Conservation (phyloP, 768 basidiomycete genomes). For the Serpula lacrymans region DNA sequence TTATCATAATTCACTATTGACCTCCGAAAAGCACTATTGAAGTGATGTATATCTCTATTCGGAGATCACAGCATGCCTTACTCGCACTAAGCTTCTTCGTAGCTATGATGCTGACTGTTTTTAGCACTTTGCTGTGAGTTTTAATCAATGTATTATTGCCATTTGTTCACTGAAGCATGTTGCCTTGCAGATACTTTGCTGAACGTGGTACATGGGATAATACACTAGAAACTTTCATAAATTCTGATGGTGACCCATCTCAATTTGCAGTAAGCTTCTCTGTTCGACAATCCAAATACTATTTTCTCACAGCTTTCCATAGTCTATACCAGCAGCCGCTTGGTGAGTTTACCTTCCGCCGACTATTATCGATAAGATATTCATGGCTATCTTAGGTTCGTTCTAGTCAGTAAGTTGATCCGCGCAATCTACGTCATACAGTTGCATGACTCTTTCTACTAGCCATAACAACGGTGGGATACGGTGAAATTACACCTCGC, state of each 20-base stretch:
- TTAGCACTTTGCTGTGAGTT: conserved; percentile 77
- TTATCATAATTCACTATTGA: conserved; percentile 1
- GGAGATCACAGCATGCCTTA: conserved; percentile 82
- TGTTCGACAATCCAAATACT: not conserved
- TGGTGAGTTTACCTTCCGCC: conserved; percentile 54
- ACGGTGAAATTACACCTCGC: conserved; percentile 88
- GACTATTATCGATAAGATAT: conserved; percentile 8
- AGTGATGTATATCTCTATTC: conserved; percentile 89
- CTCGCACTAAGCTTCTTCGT: conserved; percentile 89
- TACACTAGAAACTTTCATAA: conserved; percentile 74
- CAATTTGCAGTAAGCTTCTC: conserved; percentile 60
- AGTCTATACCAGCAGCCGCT: conserved; percentile 71
- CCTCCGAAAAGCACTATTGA: conserved; percentile 63
- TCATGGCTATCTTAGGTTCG: conserved; percentile 46
- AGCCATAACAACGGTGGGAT: conserved; percentile 90
- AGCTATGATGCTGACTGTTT: conserved; percentile 80
- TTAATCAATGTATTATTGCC: not conserved
- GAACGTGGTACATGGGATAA: conserved; percentile 91
- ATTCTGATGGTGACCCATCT: conserved; percentile 79
- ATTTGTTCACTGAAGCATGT: not conserved
- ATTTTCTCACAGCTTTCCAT: not conserved
- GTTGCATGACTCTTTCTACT: conserved; percentile 1
- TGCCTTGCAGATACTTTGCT: conserved; percentile 65
- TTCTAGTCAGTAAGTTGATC: conserved; percentile 66
- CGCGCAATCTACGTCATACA: too few relatives aligned